These are phyloP conservation scores for Somion occarium DNA, from an alignment of 1,284 basidiomycete species.

Conservation along the genomic window DNA sequence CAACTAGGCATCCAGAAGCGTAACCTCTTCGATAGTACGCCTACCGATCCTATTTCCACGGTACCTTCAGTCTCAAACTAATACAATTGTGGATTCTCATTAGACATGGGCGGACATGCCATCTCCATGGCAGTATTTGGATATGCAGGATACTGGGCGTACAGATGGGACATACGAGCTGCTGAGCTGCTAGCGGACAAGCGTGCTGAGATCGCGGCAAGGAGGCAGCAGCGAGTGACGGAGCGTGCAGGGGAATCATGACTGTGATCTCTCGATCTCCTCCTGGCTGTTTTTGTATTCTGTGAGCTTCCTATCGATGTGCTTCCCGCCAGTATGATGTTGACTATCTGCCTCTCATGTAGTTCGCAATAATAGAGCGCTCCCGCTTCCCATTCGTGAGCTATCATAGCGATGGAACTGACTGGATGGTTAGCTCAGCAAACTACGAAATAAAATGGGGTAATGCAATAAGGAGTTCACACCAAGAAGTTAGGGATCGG, in stretches of 20 bases:
- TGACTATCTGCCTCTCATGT: too few species aligned
- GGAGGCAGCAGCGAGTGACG: conserved; percentile 23
- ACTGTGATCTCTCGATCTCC: neutral
- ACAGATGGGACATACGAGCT: conserved; percentile 58
- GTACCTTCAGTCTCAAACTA: neutral
- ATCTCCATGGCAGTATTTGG: conserved; percentile 67
- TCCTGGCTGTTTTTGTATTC: too few species aligned
- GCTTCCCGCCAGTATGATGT: too few species aligned
- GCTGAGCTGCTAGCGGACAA: conserved; percentile 56
- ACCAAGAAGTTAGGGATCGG: too few species aligned
- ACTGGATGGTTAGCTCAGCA: too few species aligned
- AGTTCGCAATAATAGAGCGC: too few species aligned
- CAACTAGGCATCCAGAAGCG: conserved; percentile 78
- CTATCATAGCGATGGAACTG: too few species aligned
- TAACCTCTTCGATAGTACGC: conserved; percentile 65
- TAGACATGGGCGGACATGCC: conserved; percentile 62
- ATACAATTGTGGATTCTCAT: too few species aligned
- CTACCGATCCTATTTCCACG: neutral
- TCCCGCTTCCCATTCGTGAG: too few species aligned
- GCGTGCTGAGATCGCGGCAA: conserved; percentile 50
- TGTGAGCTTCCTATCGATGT: too few species aligned
- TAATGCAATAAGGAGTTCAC: too few species aligned
- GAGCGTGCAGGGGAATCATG: neutral
- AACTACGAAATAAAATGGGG: too few species aligned
- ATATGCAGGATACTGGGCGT: conserved; percentile 63